Evolutionary conservation across 176 grass and related monocot genomes (phyloP).

Genomic region (Raddia guianensis): DNA sequence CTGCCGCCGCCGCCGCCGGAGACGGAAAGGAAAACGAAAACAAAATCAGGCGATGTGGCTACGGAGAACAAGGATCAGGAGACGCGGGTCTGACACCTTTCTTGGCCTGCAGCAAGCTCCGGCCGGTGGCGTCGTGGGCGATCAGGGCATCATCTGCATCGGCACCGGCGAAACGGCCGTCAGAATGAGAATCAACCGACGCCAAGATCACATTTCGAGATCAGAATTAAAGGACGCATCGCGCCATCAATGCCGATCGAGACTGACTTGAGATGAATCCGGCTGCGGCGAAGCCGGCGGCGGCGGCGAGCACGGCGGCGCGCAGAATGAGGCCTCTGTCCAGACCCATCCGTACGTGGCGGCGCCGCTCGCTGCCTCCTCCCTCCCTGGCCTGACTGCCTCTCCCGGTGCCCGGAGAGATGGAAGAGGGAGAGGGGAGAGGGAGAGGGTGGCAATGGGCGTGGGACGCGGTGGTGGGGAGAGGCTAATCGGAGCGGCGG

Average conservation of each 20-base stretch:
- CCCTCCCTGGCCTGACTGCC: not conserved
- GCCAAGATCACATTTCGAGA: not conserved
- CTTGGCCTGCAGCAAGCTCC: constrained; percentile 70
- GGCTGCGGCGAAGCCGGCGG: constrained; percentile 42
- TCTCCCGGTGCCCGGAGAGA: not conserved
- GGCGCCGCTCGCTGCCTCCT: constrained; percentile 20
- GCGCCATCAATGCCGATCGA: not conserved
- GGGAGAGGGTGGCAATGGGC: not conserved
- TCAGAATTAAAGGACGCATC: not conserved
- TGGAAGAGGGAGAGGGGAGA: constrained; percentile 21
- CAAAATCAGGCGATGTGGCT: not conserved
- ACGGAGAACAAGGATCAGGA: not conserved
- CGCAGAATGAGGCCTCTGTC: constrained; percentile 34
- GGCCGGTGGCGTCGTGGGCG: constrained; percentile 47
- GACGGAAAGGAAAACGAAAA: not conserved
- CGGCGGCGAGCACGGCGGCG: constrained; percentile 41
- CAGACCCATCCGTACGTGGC: constrained; percentile 49
- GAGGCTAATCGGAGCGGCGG: constrained; percentile 32
- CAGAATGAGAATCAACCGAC: constrained; percentile 13
- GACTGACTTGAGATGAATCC: constrained; percentile 65
- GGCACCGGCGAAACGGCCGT: not conserved
- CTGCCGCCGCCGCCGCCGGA: constrained; percentile 24
- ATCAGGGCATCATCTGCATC: constrained; percentile 61
- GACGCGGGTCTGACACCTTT: constrained; percentile 21
- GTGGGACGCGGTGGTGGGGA: not conserved